Conservation (phyloP, 2,329 filamentous ascomycete species). For the Nothophaeocryptopus gaeumannii region DNA sequence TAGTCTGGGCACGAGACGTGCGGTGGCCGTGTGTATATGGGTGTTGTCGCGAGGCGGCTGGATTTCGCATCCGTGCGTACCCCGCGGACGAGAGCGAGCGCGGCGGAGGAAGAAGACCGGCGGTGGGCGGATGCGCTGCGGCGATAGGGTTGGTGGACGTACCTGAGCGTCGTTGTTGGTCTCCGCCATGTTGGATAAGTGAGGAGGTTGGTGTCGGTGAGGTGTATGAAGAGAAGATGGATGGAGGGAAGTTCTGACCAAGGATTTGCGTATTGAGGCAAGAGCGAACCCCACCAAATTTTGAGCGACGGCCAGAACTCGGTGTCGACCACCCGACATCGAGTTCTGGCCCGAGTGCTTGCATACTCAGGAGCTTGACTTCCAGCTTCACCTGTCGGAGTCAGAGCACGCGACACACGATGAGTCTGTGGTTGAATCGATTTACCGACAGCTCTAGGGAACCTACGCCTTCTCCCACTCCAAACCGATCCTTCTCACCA, state of each 20-base stretch:
- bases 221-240: conserved; percentile 34
- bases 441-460: conserved; percentile 55
- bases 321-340: too few species aligned
- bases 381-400: not conserved
- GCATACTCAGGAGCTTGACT: not conserved
- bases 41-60: conserved; percentile 2
- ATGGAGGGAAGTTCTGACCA: conserved; percentile 14
- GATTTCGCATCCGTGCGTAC: conserved; percentile 9
- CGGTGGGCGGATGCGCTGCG: not conserved
- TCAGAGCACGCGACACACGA: not conserved
- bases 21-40: not conserved
- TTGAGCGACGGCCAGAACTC: too few species aligned
- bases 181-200: conserved; percentile 58
- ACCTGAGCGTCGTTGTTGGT: conserved; percentile 57
- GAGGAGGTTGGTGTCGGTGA: conserved; percentile 34
- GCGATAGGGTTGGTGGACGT: conserved; percentile 33
- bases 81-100: not conserved
- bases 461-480: conserved; percentile 61
- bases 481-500: conserved; percentile 69
- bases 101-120: not conserved
- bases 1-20: conserved; percentile 2
- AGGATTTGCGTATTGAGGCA: too few species aligned
- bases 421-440: conserved; percentile 83
- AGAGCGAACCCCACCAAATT: too few species aligned
- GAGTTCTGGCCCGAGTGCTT: too few species aligned